Evolutionary conservation across 1,284 basidiomycete genomes (phyloP), one percentile per base, ranked within the genome.

Genomic region (Malassezia obtusa): DNA sequence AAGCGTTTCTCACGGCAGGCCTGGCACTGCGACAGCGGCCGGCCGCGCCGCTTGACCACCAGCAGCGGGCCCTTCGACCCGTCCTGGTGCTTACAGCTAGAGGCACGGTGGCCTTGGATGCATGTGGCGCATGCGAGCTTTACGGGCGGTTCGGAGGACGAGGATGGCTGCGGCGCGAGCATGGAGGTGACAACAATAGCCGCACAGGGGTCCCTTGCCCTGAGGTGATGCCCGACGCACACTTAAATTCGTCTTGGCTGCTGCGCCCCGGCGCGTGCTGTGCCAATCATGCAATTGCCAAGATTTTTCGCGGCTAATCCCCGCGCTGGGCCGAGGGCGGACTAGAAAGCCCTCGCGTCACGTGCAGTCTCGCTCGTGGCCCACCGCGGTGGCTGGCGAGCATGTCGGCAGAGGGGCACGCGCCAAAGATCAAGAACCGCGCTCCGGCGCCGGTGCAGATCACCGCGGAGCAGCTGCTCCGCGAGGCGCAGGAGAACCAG

Each of bases 401-500:
- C 39, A 41, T 44, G 38, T 31, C 53, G 21, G 52, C 35, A 47
- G 28, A 53, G 5, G 36, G 24, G n/a, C 67, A 77, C 33, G 79
- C 78, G 4, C 79, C 79, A 14, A 70, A 87, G 58, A 89, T 95
- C 62, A 90, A 91, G 80, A 95, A 95, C 76, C 81, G 90, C 48
- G 90, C 90, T 21, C 84, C 90, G 25, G 90, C 90, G 52, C 84
- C 87, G 51, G 80, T 95, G 59, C 90, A 94, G 86, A 92, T 96
- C 77, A 94, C 91, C 49, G 89, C 92, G 26, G 92, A 96, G 77
- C 92, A 99, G 78, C 84, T 98, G 38, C 80, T 98, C 14, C 85
- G 94, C 68, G 94, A 98, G 79, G 87, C 94, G 37, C 89, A 96
- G 82, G 94, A 96, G 69, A 80, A 91, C 49, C 92, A 98, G 79